Conservation (phyloP, 148 eudicot species). For the Nepenthes gracilis region DNA sequence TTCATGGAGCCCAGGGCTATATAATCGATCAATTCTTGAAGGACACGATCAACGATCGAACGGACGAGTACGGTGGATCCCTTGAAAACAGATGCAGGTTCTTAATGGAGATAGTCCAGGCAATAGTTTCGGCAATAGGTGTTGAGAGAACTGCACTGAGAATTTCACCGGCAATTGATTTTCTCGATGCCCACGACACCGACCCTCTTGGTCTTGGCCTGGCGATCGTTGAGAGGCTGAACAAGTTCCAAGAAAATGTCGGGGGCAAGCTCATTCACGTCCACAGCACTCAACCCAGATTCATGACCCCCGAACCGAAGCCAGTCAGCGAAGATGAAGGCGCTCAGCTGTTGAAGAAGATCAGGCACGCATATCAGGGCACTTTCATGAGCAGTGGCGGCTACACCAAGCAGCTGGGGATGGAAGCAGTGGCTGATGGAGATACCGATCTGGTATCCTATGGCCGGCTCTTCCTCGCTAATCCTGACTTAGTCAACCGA, state of each 20-base stretch:
- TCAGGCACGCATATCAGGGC: conserved; percentile 44
- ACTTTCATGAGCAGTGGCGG: conserved; percentile 72
- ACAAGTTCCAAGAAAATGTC: conserved; percentile 22
- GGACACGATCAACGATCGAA: conserved; percentile 47
- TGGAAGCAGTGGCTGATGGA: conserved; percentile 51
- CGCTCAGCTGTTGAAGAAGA: conserved; percentile 33
- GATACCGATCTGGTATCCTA: conserved; percentile 77
- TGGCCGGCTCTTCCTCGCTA: conserved; percentile 60
- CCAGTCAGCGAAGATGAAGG: conserved; percentile 38
- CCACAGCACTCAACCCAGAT: conserved; percentile 68
- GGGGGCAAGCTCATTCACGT: conserved; percentile 44
- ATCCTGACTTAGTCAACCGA: conserved; percentile 71
- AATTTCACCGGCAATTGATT: conserved; percentile 47
- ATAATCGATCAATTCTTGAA: conserved; percentile 65
- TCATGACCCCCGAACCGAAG: conserved; percentile 36
- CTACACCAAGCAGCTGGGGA: conserved; percentile 45
- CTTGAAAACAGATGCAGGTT: conserved; percentile 44
- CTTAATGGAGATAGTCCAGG: conserved; percentile 26
- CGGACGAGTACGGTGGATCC: conserved; percentile 49
- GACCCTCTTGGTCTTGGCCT: conserved; percentile 46
- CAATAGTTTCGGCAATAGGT: conserved; percentile 35
- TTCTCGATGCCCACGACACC: conserved; percentile 42
- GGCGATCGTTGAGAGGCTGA: conserved; percentile 9
- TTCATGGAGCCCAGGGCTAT: conserved; percentile 69
- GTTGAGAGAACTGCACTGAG: conserved; percentile 32